Evolutionary conservation across 768 basidiomycete species (phyloP).

Genomic region (Rubroboletus satanas): DNA sequence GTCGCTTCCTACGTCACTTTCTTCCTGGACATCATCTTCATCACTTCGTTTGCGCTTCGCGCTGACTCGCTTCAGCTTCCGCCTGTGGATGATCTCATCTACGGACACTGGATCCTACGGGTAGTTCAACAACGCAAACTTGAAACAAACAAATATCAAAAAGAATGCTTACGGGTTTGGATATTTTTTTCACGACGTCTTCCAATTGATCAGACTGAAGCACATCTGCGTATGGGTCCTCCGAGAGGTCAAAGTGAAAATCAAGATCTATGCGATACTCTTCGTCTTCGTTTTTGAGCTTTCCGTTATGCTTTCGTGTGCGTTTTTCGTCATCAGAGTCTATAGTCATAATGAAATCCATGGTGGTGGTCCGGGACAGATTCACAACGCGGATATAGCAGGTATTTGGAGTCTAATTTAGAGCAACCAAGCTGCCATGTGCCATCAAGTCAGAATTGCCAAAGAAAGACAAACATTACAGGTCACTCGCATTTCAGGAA

Average conservation of each 20-base stretch:
- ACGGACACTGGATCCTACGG: conserved; percentile 75
- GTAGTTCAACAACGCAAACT: conserved; percentile 3
- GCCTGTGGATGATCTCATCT: conserved; percentile 86
- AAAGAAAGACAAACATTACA: conserved; percentile 21
- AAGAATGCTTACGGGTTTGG: conserved; percentile 50
- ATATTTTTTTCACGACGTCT: conserved; percentile 60
- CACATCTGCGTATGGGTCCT: conserved; percentile 63
- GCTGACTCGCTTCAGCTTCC: conserved; percentile 41
- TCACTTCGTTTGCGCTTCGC: conserved; percentile 61
- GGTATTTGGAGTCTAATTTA: not conserved
- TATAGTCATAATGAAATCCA: conserved; percentile 79
- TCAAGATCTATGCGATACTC: conserved; percentile 71
- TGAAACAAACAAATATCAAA: not conserved
- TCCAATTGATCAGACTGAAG: conserved; percentile 41
- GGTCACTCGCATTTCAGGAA: not conserved
- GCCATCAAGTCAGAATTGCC: not conserved
- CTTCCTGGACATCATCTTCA: conserved; percentile 36
- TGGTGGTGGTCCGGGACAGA: conserved; percentile 1
- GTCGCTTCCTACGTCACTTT: conserved; percentile 30
- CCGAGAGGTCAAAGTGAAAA: conserved; percentile 76
- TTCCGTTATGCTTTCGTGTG: conserved; percentile 19
- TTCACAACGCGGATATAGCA: not conserved
- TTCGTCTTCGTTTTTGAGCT: conserved; percentile 38
- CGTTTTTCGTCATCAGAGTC: conserved; percentile 72
- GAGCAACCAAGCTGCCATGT: no score